A percentile compares a stretch with the other conserved stretches of the same genome.
Conservation (phyloP, 257 asterid genomes). For the Solanum ossicruentum region DNA sequence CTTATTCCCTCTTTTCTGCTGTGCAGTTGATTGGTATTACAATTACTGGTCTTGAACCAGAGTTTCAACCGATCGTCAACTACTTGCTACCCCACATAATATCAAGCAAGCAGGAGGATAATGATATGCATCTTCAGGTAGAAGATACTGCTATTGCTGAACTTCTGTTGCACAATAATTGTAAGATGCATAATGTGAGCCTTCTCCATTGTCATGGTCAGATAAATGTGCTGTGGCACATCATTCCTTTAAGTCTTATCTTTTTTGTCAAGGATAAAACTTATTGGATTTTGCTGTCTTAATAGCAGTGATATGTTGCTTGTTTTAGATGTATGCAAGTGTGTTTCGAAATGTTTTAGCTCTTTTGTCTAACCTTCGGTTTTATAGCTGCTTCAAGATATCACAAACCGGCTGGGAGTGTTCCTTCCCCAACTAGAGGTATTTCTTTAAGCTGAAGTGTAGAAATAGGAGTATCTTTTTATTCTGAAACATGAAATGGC, state of each 20-base stretch:
- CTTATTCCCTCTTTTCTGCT: constrained; percentile 1
- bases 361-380: constrained; percentile 27
- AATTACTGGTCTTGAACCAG: constrained; percentile 80
- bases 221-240: not conserved
- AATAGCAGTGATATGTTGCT: not conserved
- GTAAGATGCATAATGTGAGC: not conserved
- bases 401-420: constrained; percentile 61
- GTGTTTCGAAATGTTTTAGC: not conserved
- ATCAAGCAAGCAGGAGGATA: constrained; percentile 68
- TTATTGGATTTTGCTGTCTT: not conserved
- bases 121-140: constrained; percentile 91
- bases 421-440: constrained; percentile 98
- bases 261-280: not conserved
- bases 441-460: constrained; percentile 5
- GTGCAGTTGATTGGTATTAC: constrained; percentile 84
- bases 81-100: constrained; percentile 68
- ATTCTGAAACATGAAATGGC: not conserved
- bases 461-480: constrained; percentile 5
- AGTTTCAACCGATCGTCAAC: constrained; percentile 77
- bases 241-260: not conserved
- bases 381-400: constrained; percentile 80
- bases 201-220: not conserved
- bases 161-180: not conserved
- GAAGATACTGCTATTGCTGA: constrained; percentile 4
- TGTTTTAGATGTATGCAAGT: not conserved